Evolutionary conservation across 306 rosid genomes (phyloP).

Genomic region (Begonia fuchsioides): DNA sequence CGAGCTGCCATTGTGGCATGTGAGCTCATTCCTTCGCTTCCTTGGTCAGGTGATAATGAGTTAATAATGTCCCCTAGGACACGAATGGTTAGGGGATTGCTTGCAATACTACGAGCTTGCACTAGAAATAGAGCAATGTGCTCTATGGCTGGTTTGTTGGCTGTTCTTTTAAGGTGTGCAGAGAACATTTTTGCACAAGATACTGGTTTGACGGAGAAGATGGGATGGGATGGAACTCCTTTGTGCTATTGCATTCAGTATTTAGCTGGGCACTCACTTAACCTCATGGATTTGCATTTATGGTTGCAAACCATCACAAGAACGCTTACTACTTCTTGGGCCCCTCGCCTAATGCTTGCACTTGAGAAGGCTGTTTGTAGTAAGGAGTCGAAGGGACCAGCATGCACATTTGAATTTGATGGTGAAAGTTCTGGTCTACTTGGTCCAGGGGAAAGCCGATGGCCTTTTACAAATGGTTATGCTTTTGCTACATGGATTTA

Average conservation of each 20-base stretch:
- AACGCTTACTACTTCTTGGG: constrained; percentile 68
- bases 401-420: constrained; percentile 87
- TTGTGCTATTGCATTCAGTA: constrained; percentile 86
- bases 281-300: constrained; percentile 56
- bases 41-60: constrained; percentile 63
- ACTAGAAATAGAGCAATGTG: constrained; percentile 98
- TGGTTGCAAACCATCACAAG: constrained; percentile 78
- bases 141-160: constrained; percentile 83
- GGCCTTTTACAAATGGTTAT: constrained; percentile 93
- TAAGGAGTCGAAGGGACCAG: constrained; percentile 91
- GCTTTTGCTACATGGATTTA: constrained; percentile 98
- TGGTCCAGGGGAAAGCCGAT: constrained; percentile 94
- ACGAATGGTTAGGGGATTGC: constrained; percentile 87
- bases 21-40: constrained; percentile 93
- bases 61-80: constrained; percentile 80
- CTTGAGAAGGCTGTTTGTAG: constrained; percentile 78
- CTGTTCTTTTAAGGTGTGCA: constrained; percentile 72
- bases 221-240: constrained; percentile 89
- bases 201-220: constrained; percentile 45
- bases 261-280: constrained; percentile 87
- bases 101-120: constrained; percentile 89
- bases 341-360: constrained; percentile 62
- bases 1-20: constrained; percentile 92
- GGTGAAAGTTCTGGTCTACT: constrained; percentile 99
- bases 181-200: constrained; percentile 55